Evolutionary conservation across 768 basidiomycete genomes (phyloP), one percentile per base, ranked within the genome.

Genomic region (Macrolepiota dolichaula): DNA sequence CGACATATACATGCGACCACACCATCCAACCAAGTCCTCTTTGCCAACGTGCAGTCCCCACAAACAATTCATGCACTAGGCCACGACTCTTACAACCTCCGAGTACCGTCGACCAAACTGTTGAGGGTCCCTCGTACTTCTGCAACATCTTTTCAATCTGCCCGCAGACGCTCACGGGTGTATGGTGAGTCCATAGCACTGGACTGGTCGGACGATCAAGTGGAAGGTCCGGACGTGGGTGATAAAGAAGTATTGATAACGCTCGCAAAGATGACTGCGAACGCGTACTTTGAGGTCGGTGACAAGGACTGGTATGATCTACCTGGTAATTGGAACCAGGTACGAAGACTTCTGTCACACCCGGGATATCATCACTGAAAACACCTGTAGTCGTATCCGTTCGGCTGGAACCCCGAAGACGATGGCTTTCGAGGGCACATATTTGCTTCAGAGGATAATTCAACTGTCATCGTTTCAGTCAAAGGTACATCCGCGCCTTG

Each of bases 351-450:
- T 13, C 42, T 22, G 27, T 36, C 15, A 22, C 35, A 44, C 13
- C 42, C 6, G n/a, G 22, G 22, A 35, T 32, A 35, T 27, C 11
- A 13, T 24, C 22, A 9, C 15, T 44, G 38, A 25, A 17, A 19
- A 3, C 22, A 36, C 32, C 37, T 12, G 2, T 50, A 91, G 86
- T 83, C 79, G 29, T 76, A 79, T 29, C 91, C 95, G 0, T 88
- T 94, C 66, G 96, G 96, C 12, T 98, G 96, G 95, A 85, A 90
- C 65, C 88, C 91, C 0, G 84, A 88, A 25, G 86, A 86, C n/a
- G 92, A 97, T 70, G 94, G 95, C 0, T 84, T 98, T 62, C 83
- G 96, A 49, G 96, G 96, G 0, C 95, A 98, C 67, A 76, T 98
- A 22, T 97, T 96, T 66, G 91, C 89, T n/a, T 85, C 85, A 0